Percentiles rank a stretch among this genome's conserved stretches.
phyloP scores from a whole-genome alignment of 257 asterid species.

The Solanum pennellii region DNA sequence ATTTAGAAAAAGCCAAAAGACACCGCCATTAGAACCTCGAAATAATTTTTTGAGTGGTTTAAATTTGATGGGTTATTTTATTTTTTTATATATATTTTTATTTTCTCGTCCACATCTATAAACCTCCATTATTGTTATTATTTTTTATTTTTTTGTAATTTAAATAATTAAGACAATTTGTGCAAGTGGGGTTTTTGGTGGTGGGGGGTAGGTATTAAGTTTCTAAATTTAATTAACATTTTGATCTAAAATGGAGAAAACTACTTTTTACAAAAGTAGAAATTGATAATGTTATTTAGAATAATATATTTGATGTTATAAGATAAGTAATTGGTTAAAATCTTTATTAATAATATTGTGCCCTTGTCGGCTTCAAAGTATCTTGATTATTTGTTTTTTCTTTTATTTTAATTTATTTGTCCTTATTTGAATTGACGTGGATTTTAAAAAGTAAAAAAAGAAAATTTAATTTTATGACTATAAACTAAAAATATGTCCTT shows the following conservation, averaged over 20 bases:
- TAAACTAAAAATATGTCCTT: neutral
- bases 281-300: neutral
- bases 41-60: neutral
- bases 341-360: neutral
- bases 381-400: neutral
- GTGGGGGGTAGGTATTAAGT: neutral
- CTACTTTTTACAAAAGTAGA: neutral
- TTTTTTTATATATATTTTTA: neutral
- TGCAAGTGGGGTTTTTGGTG: neutral
- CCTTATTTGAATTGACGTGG: neutral
- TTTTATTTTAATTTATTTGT: neutral
- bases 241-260: neutral
- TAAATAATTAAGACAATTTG: neutral
- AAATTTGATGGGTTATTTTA: neutral
- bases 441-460: neutral
- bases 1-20: neutral
- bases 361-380: neutral
- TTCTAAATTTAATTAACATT: neutral
- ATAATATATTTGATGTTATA: neutral
- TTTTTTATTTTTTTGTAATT: neutral
- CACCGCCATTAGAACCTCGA: conserved; percentile 10
- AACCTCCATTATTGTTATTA: neutral
- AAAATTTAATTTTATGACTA: neutral
- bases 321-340: neutral
- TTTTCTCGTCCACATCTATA: conserved; percentile 7